Evolutionary conservation across 2,329 filamentous ascomycete species (phyloP).

Genomic region (Colletotrichum sansevieriae): DNA sequence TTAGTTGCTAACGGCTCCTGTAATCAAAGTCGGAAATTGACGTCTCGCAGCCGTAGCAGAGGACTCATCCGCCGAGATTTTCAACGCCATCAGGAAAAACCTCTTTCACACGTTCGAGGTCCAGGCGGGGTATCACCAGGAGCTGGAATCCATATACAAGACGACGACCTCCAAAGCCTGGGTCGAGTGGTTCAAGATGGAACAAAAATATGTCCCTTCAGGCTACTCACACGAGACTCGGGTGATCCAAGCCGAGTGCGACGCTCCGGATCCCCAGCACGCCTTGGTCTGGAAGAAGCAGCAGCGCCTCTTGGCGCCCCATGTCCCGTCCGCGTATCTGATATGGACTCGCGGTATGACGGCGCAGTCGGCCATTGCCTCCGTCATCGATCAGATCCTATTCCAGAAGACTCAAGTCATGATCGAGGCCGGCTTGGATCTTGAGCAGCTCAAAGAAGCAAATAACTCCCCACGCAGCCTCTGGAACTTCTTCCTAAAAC

Average conservation of each 20-base stretch:
- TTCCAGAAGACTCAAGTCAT: constrained; percentile 46
- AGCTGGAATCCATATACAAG: constrained; percentile 45
- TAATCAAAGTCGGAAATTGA: neutral
- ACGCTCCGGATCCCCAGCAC: constrained; percentile 48
- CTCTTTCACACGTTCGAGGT: constrained; percentile 45
- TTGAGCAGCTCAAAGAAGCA: constrained; percentile 44
- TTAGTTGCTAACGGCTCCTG: neutral
- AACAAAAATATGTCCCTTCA: constrained; percentile 46
- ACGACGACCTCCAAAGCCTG: constrained; percentile 46
- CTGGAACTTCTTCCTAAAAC: constrained; percentile 44
- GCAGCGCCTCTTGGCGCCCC: constrained; percentile 41
- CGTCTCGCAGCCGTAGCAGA: constrained; percentile 23
- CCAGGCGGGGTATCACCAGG: constrained; percentile 46
- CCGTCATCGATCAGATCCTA: constrained; percentile 46
- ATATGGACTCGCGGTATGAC: constrained; percentile 49
- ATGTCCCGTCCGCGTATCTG: constrained; percentile 45
- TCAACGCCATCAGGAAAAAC: constrained; percentile 43
- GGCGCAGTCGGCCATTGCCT: constrained; percentile 46
- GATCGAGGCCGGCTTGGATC: constrained; percentile 40
- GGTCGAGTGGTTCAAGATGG: constrained; percentile 46
- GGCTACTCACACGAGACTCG: constrained; percentile 41
- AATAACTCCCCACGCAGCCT: constrained; percentile 41
- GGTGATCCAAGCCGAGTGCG: constrained; percentile 46
- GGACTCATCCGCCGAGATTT: constrained; percentile 30
- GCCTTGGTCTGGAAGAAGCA: constrained; percentile 47